Evolutionary conservation across 805 yeast species (phyloP), one percentile per base, ranked within the genome.

Genomic region (Saccharomycopsis capsularis): DNA sequence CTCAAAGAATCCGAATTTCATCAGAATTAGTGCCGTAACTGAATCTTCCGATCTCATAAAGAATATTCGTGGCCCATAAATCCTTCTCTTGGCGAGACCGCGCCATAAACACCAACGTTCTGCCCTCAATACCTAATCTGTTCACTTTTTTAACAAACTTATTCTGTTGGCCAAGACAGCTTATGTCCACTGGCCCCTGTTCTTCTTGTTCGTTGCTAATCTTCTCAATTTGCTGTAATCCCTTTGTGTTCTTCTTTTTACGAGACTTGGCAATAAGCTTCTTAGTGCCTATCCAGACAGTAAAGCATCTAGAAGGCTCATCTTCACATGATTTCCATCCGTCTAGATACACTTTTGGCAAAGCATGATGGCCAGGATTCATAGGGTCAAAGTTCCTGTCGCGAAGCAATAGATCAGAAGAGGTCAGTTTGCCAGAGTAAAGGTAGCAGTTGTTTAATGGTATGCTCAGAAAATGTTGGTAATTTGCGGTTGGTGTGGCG

Each of bases 271-370:
- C 59, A 50, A 78, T 65, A 2, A 70, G 64, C 48, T 81, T 65
- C 56, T 81, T 84, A 4, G 73, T 72, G 0, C 89, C 91, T 63
- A 81, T 78, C 96, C 96, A 89, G 2, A 91, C 57, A 0, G 93
- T 85, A 58, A 91, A 89, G 54, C 93, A 79, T 44, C 95, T 69
- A 24, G 77, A 66, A n/a, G 71, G 57, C 55, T 86, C 93, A 42
- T 81, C 85, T 58, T 91, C 98, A 6, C 78, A 69, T 2, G 95
- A 82, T 55, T 72, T 75, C 88, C 95, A 84, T 0, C 96, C 96
- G 63, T 89, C 95, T 1, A 74, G 65, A 59, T 85, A 89, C 0
- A 83, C 68, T 32, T 95, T 68, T 0, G 97, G 95, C 27, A 84
- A 60, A 0, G 81, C 65, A 42, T 74, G 71, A 3, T 69, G 71